Evolutionary conservation across 1,284 basidiomycete genomes (phyloP), one percentile per base, ranked within the genome.

Genomic region (Trichosporon faecale): DNA sequence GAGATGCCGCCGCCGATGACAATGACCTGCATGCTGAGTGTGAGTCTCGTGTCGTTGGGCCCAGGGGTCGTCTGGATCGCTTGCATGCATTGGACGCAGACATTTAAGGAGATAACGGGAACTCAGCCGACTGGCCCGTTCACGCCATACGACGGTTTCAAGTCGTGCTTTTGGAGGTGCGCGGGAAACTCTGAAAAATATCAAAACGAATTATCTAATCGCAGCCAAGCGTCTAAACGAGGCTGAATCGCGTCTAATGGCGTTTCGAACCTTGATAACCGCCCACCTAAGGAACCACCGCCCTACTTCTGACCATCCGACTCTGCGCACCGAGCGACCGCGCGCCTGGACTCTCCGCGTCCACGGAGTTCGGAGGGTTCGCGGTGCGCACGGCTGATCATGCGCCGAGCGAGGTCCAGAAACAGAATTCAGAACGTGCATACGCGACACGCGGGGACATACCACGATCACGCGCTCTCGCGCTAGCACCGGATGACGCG

Each of bases 1-100:
- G 76, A 70, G 31, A 75, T 72, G 23, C 74, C 74, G 21, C 71
- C 73, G 12, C 74, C 74, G 40, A 75, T 70, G 61, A 75, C 68
- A 5, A 72, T 64, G 11, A 71, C 70, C 2, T 63, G 65, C 14
- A 68, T 69, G 35, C 12, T 49, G 49, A 16, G 8, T n/a, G 63
- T 31, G 11, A 2, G 31, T 44, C 61, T 63, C 55, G 27, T 33
- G 35, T 46, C 12, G 23, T 8, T 14, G n/a, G n/a, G n/a, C n/a
- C n/a, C n/a, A n/a, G 11, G 21, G 21, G 21, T 25, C 27, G 5
- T 11, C 8, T 57, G 23, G 1, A 25, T 29, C 27, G 57, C 57
- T 40, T 12, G 57, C 46, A 60, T 31, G 57, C 37, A 40, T 40
- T 35, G 33, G 33, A 35, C 33, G 33, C 33, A 14, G 37, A 40